Evolutionary conservation across 805 yeast genomes (phyloP).

Genomic region (Pichia exigua): DNA sequence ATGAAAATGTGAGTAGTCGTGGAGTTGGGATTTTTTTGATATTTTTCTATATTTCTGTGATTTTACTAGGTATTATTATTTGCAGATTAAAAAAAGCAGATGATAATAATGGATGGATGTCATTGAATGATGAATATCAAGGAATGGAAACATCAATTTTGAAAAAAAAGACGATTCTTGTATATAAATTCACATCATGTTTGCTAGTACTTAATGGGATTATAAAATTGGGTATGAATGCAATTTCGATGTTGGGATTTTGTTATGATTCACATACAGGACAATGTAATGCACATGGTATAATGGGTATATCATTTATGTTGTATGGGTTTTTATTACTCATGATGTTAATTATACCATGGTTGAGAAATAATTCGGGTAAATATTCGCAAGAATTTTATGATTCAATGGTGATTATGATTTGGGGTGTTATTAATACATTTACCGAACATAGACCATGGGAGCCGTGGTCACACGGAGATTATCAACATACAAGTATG

Average conservation of each 20-base stretch:
- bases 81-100: neutral
- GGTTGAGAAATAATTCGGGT: constrained; percentile 51
- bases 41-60: constrained; percentile 36
- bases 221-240: constrained; percentile 74
- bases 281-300: constrained; percentile 94
- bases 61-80: constrained; percentile 48
- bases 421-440: constrained; percentile 91
- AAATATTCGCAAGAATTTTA: constrained; percentile 73
- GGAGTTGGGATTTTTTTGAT: constrained; percentile 63
- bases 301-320: constrained; percentile 89
- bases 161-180: constrained; percentile 18
- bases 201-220: constrained; percentile 54
- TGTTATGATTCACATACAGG: constrained; percentile 82
- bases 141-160: no score
- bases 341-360: constrained; percentile 61
- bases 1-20: constrained; percentile 59
- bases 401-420: constrained; percentile 72
- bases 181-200: constrained; percentile 42
- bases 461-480: constrained; percentile 92
- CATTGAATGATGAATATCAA: neutral
- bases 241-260: constrained; percentile 78
- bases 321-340: constrained; percentile 67
- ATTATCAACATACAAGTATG: constrained; percentile 92
- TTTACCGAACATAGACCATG: constrained; percentile 90
- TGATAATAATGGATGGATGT: neutral